Percentiles rank a stretch among this genome's conserved stretches.
Evolutionary conservation across 2,329 filamentous ascomycete species (phyloP).

Genomic region (Fusarium buxicola): DNA sequence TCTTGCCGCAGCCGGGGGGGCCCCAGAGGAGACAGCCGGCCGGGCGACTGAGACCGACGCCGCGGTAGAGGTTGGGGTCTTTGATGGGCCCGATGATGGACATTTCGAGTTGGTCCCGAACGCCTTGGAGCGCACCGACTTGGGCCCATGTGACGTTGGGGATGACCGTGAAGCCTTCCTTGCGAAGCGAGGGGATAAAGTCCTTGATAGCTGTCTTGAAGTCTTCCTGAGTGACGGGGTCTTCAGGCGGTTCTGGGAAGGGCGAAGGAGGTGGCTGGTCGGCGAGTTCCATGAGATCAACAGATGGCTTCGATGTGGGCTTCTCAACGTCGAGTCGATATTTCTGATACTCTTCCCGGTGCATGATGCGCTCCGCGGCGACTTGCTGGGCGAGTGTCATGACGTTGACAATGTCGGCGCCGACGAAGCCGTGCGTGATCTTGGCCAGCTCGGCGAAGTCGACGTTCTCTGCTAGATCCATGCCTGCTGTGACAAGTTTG

Average conservation of each 20-base stretch:
- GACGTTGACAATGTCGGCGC: conserved; percentile 83
- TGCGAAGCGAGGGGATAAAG: conserved; percentile 72
- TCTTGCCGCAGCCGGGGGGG: conserved; percentile 96
- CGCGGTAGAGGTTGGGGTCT: conserved; percentile 79
- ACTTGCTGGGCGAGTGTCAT: conserved; percentile 58
- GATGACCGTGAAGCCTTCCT: conserved; percentile 94
- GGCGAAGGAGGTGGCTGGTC: not conserved
- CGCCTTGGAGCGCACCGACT: conserved; percentile 84
- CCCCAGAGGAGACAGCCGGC: conserved; percentile 96
- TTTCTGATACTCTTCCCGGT: conserved; percentile 9
- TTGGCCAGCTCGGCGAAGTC: conserved; percentile 81
- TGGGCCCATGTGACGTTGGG: conserved; percentile 94
- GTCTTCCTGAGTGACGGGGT: conserved; percentile 56
- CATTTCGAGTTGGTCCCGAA: conserved; percentile 83
- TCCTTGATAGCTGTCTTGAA: conserved; percentile 80
- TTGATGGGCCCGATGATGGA: conserved; percentile 93
- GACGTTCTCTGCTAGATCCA: conserved; percentile 74
- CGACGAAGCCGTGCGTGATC: conserved; percentile 91
- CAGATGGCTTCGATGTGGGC: not conserved
- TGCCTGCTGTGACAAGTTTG: conserved; percentile 74
- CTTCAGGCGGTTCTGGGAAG: conserved; percentile 6
- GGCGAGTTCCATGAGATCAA: conserved; percentile 36
- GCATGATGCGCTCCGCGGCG: conserved; percentile 50
- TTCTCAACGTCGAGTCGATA: not conserved
- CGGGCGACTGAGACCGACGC: conserved; percentile 82